These are phyloP conservation scores for Neopestalotiopsis rosae DNA, from an alignment of 2,329 filamentous ascomycete species.

Conservation along the genomic window DNA sequence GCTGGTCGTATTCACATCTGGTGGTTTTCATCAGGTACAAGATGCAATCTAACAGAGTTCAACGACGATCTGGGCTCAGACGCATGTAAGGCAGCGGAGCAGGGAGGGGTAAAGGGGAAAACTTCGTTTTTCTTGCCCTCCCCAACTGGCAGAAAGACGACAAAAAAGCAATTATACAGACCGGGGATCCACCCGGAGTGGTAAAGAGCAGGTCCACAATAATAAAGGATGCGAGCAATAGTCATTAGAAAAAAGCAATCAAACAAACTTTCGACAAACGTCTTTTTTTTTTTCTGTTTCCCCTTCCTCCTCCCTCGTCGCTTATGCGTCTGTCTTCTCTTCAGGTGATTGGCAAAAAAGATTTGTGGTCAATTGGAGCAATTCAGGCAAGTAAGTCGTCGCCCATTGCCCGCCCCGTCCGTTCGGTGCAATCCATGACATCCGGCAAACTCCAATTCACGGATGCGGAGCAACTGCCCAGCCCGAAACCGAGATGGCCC, in stretches of 20 bases:
- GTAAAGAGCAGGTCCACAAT: not conserved
- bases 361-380: too few relatives aligned
- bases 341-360: too few relatives aligned
- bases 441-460: too few relatives aligned
- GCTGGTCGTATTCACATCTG: not conserved
- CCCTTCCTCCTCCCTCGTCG: too few relatives aligned
- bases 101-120: not conserved
- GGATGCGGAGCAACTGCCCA: too few relatives aligned
- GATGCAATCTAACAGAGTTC: constrained; percentile 1
- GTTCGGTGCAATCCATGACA: too few relatives aligned
- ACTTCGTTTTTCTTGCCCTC: not conserved
- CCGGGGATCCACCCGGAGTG: not conserved
- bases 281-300: too few relatives aligned
- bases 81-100: not conserved
- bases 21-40: not conserved
- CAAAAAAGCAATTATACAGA: not conserved
- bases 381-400: too few relatives aligned
- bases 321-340: too few relatives aligned
- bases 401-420: too few relatives aligned
- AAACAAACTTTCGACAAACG: not conserved
- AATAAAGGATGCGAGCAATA: not conserved
- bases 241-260: not conserved
- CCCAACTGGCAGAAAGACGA: not conserved
- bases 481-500: too few relatives aligned
- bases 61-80: not conserved